Base-by-base conservation (phyloP, 1,139 yeast species). In the Saccharomyces hybrid region DNA sequence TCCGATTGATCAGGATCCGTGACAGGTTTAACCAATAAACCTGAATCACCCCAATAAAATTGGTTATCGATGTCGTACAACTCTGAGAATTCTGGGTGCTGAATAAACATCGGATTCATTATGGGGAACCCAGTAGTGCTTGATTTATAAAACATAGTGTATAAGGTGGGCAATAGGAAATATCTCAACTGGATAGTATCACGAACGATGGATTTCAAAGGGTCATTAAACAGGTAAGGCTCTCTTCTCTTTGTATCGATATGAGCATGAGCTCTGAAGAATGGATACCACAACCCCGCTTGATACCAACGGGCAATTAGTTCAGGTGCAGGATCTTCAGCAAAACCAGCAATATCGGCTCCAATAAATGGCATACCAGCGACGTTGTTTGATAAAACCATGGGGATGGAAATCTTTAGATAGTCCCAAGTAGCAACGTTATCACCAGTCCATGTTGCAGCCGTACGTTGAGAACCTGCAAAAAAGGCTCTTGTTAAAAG, bases 371-470 rank as follows among this genome's bases (percentile, higher is more conserved):
- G 96, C 85, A 84, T 84, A 4, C 96, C 96, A 1, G 82, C 88
- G 47, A 88, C 75, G 51, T 91, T 90, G 59, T 85, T 80, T 3
- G 95, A 87, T 56, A 93, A 74, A 26, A 89, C 72, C 96, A 90
- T 91, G 6, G 98, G 97, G 42, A 90, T 79, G 0, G 96, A 88
- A 6, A 82, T 77, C 62, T 80, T 78, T 59, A 93, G 76, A 64
- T 89, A 86, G 60, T 86, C 95, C 99, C 99, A 95, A 61, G 80
- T 84, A 7, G 97, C 88, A 80, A 81, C 85, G 69, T 91, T 93
- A 70, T 93, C 99, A 48, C 99, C 99, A 0, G 96, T 89, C 99
- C 99, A 95, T 82, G 88, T 85, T 0, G 98, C 96, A 0, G 95
- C 86, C 0, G 93, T 77, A 61, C 93, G 78, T 71, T 93, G 98